Percentiles rank a stretch among this genome's conserved stretches.
These are phyloP conservation scores for Vigna trinervia DNA, from an alignment of 306 rosid species.

Conservation along the genomic window DNA sequence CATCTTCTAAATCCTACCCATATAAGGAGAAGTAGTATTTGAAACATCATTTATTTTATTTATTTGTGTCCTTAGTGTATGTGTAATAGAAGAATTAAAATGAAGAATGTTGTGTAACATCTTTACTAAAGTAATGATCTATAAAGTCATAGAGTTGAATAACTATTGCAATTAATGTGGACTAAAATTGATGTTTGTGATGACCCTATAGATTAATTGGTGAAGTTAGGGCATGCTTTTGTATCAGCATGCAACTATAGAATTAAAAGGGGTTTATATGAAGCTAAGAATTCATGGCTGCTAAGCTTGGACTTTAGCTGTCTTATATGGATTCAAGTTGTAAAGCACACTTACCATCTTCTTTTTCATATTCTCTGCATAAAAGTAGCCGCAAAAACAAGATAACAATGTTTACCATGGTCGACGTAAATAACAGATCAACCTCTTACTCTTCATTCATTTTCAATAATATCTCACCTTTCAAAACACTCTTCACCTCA, in stretches of 20 bases:
- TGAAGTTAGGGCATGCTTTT: slow-evolving; percentile 13
- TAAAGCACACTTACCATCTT: slow-evolving; percentile 1
- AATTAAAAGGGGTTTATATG: not conserved
- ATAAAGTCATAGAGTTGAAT: not conserved
- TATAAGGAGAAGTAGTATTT: too few species aligned
- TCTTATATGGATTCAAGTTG: slow-evolving; percentile 35
- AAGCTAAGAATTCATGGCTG: not conserved
- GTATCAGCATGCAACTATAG: not conserved
- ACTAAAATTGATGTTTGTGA: not conserved
- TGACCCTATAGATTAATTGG: not conserved
- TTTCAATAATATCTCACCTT: too few species aligned
- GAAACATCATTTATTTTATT: too few species aligned
- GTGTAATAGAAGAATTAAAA: too few species aligned
- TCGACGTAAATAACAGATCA: not conserved
- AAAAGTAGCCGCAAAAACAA: slow-evolving; percentile 45
- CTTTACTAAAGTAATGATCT: too few species aligned
- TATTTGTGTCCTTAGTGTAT: too few species aligned
- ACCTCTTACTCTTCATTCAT: too few species aligned
- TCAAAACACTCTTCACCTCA: too few species aligned
- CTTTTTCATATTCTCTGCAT: slow-evolving; percentile 1
- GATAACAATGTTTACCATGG: slow-evolving; percentile 37
- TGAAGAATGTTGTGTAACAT: too few species aligned
- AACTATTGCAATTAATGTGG: not conserved
- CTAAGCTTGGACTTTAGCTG: slow-evolving; percentile 23
- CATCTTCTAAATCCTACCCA: too few species aligned